Conservation (phyloP, 805 yeast genomes). For the Lachancea quebecensis region DNA sequence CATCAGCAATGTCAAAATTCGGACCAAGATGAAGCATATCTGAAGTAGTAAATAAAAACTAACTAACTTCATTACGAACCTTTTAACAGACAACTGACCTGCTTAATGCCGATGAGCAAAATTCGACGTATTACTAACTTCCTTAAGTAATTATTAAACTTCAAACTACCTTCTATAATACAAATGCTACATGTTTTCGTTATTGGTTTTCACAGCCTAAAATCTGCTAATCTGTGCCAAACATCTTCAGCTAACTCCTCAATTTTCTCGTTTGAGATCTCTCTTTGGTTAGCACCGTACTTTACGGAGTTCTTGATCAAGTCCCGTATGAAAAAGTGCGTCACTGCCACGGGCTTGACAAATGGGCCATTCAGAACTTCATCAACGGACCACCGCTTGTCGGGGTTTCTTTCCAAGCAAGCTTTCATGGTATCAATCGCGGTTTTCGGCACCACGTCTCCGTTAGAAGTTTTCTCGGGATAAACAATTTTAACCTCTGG, state of each 20-base stretch:
- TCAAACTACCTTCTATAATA: not conserved
- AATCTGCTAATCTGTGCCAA: slow-evolving; percentile 40
- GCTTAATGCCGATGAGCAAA: no score
- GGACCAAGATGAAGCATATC: slow-evolving; percentile 66
- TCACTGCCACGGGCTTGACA: slow-evolving; percentile 66
- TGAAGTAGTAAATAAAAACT: not conserved
- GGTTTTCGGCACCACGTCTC: slow-evolving; percentile 56
- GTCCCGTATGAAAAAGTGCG: slow-evolving; percentile 58
- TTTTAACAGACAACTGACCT: no score
- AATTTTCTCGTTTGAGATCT: slow-evolving; percentile 37
- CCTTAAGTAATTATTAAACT: not conserved
- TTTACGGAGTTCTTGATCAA: slow-evolving; percentile 70
- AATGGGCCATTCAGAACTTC: slow-evolving; percentile 59
- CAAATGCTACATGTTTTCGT: not conserved
- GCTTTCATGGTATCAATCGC: slow-evolving; percentile 63
- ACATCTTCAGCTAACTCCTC: slow-evolving; percentile 49
- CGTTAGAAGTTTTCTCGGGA: slow-evolving; percentile 57
- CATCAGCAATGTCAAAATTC: slow-evolving; percentile 73
- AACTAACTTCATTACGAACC: no score
- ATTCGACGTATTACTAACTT: not conserved
- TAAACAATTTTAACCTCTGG: slow-evolving; percentile 67
- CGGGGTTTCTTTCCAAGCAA: slow-evolving; percentile 69
- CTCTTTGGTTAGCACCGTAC: slow-evolving; percentile 52
- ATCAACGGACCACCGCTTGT: slow-evolving; percentile 54
- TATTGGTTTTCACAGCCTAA: slow-evolving; percentile 16